A percentile compares a stretch with the other conserved stretches of the same genome.
These are phyloP conservation scores for Metschnikowia similis DNA, from an alignment of 805 yeast species.

Conservation along the genomic window DNA sequence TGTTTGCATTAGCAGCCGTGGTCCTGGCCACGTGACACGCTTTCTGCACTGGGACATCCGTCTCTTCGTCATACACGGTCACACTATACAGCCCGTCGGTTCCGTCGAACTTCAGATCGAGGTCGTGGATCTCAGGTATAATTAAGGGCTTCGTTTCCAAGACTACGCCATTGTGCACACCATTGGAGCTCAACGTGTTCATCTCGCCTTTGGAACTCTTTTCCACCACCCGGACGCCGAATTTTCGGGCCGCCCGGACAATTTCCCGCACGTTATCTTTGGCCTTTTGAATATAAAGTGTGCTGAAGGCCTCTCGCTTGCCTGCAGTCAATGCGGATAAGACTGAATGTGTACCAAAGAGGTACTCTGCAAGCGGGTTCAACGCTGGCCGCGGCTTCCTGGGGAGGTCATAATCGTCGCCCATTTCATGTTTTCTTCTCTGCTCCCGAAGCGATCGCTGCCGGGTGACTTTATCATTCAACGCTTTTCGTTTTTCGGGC, in stretches of 20 bases:
- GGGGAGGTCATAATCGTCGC: constrained; percentile 9
- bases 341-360: constrained; percentile 76
- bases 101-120: constrained; percentile 23
- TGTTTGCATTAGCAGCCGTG: constrained; percentile 9
- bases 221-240: constrained; percentile 33
- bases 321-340: constrained; percentile 59
- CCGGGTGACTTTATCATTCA: constrained; percentile 30
- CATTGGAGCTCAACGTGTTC: constrained; percentile 57
- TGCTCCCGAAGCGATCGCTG: constrained; percentile 26
- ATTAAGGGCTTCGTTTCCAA: constrained; percentile 58
- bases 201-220: constrained; percentile 47
- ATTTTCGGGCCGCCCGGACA: constrained; percentile 41
- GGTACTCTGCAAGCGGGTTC: constrained; percentile 58
- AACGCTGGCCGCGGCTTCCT: constrained; percentile 11
- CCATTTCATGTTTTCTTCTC: constrained; percentile 20
- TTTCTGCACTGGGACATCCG: background rate
- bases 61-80: constrained; percentile 12
- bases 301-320: constrained; percentile 50
- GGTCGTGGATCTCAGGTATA: constrained; percentile 23
- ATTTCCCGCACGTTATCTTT: constrained; percentile 39
- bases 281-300: constrained; percentile 45
- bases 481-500: constrained; percentile 34
- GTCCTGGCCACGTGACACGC: constrained; percentile 19
- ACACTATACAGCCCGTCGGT: constrained; percentile 17
- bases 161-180: constrained; percentile 78